Percentiles rank a stretch among this genome's conserved stretches.
These are phyloP conservation scores for Vaccinium corymbosum DNA, from an alignment of 148 eudicot species.

Conservation along the genomic window DNA sequence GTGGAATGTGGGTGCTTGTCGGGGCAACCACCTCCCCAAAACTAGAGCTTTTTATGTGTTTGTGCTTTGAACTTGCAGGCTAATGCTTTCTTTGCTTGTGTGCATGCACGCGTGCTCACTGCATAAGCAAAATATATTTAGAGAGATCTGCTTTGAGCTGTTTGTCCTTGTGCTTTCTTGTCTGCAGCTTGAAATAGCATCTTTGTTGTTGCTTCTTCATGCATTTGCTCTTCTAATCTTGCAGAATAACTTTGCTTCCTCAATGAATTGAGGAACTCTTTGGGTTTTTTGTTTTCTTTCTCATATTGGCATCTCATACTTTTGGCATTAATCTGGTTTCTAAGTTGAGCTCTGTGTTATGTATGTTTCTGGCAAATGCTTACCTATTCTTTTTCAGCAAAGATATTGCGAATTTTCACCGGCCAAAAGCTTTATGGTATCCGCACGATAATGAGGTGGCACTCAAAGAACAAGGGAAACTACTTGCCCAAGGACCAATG, in stretches of 20 bases:
- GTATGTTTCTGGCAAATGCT: not conserved
- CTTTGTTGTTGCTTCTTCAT: not conserved
- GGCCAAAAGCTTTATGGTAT: conserved; percentile 95
- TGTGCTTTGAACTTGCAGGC: not conserved
- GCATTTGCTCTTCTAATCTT: not conserved
- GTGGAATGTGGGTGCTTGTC: not conserved
- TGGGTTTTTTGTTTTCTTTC: not conserved
- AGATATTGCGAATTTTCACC: conserved; percentile 91
- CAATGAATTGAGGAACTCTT: not conserved
- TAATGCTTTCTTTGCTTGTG: not conserved
- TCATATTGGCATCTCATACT: conserved; percentile 1
- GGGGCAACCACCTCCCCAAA: not conserved
- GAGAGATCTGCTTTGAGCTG: not conserved
- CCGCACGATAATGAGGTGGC: conserved; percentile 84
- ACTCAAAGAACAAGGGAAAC: conserved; percentile 66
- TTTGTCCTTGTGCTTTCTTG: not conserved
- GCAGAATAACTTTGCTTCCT: not conserved
- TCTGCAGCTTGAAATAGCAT: not conserved
- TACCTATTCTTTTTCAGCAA: conserved; percentile 47
- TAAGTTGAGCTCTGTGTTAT: not conserved
- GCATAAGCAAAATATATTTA: not conserved
- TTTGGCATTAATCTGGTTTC: conserved; percentile 4
- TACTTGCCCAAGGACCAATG: conserved; percentile 71
- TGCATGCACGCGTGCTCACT: not conserved
- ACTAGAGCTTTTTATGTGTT: not conserved